Percentiles rank a stretch among this genome's conserved stretches.
phyloP scores from a whole-genome alignment of 768 basidiomycete species.

The Porphyrellus cyaneotinctus region DNA sequence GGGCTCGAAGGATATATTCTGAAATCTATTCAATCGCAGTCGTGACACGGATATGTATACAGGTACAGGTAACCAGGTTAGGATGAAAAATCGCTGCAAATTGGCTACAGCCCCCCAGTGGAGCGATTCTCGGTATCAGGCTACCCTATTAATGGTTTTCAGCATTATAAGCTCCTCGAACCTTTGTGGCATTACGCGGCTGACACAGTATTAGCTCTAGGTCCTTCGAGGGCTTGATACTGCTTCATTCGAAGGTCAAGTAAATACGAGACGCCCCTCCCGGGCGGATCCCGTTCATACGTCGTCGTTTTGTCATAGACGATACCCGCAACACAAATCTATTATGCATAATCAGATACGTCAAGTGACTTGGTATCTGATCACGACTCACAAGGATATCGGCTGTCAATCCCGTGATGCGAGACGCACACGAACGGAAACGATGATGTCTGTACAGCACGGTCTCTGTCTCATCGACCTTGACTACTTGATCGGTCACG shows the following conservation, averaged over 20 bases:
- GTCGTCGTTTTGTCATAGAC: constrained; percentile 49
- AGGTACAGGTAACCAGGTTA: no score
- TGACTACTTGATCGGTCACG: constrained; percentile 43
- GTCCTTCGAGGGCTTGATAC: constrained; percentile 15
- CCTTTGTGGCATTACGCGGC: not conserved
- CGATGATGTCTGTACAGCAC: constrained; percentile 77
- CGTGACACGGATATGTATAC: constrained; percentile 5
- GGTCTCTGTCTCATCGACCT: constrained; percentile 44
- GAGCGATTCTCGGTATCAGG: no score
- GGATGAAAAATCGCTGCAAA: no score
- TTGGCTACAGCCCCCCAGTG: no score
- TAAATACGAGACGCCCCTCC: constrained; percentile 37
- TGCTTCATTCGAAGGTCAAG: constrained; percentile 26
- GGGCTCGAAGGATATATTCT: constrained; percentile 91
- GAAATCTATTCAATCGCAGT: constrained; percentile 52
- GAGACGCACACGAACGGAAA: constrained; percentile 71
- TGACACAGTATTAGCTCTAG: not conserved
- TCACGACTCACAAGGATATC: constrained; percentile 66
- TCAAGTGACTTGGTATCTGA: not conserved
- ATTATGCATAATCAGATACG: not conserved
- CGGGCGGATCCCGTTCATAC: constrained; percentile 57
- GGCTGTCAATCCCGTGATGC: constrained; percentile 80
- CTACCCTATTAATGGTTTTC: no score
- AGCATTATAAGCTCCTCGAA: not conserved
- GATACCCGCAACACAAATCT: constrained; percentile 53